Evolutionary conservation across 2,329 filamentous ascomycete species (phyloP), one percentile per base, ranked within the genome.

Genomic region (Ilyonectria destructans): DNA sequence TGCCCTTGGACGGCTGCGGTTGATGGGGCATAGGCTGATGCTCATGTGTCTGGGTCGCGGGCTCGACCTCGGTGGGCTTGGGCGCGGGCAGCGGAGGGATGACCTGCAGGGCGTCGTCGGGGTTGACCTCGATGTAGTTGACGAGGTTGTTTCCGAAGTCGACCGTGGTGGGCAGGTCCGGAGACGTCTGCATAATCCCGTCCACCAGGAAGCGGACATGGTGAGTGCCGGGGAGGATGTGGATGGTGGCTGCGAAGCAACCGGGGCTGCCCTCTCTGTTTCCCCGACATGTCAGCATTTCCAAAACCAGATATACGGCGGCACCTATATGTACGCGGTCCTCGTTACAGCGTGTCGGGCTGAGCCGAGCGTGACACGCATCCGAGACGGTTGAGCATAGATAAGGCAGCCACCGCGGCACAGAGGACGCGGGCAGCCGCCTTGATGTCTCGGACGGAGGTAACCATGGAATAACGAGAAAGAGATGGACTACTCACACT

Each of bases 131-230:
- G 77, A 99, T 94, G 80, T 98, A 99, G 83, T 99, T 99, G 82
- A 99, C 96, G 19, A 99, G 87, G 79, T 97, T 97, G 83, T 98
- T 98, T 71, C 95, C 97, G 80, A 97, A 98, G 80, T 99, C 96
- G 66, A 99, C 96, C 2, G 96, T 97, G 0, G 96, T 98, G 15
- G 96, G 96, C 62, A 98, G 86, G 71, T 93, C 90, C 68, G 93
- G 91, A 17, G 94, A 96, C 15, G 95, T 96, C 79, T 92, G 90
- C 94, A 98, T 97, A 77, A 96, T 92, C 66, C 93, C 93, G 82
- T 98, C 96, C 58, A 98, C 95, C 73, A 99, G 88, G 83, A 98
- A 99, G 78, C 97, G 96, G 77, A 99, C 88, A 84, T 99, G 96
- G 80, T 99, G 96, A 6, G 96, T 99, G 73, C 96, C 96, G 4